Evolutionary conservation across 352 stramenopile species (phyloP), one percentile per base, ranked within the genome.

Genomic region (Phytopythium chamaehyphon): DNA sequence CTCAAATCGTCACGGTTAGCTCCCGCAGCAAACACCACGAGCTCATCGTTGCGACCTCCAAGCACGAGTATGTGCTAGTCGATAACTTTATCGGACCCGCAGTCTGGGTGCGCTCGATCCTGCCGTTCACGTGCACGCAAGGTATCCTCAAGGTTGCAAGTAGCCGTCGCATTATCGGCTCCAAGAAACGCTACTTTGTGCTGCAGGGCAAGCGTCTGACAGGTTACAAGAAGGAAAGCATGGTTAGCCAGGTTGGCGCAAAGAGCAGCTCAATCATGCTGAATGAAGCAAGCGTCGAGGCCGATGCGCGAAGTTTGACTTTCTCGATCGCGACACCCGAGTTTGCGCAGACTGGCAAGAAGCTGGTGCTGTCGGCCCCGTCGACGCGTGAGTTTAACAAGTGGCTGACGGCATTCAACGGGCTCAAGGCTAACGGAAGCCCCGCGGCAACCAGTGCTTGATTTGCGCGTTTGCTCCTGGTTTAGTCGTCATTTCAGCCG

Each of bases 131-230:
- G 51, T 88, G 82, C 71, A 93, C 83, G 35, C 83, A 93, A 52
- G 83, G 83, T 0, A 59, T 83, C 43, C 67, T 93, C 24, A 93
- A 93, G 54, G 83, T 93, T 23, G 78, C 82, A 18, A 85, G 75
- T 57, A 89, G 73, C 54, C 73, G 76, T 7, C 77, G 77, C 21
- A 86, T 93, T 56, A 76, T 93, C 36, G 83, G 78, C 24, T 86
- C 83, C 22, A 93, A 93, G 73, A 90, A 91, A 54, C 80, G 83
- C 36, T 93, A 88, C 67, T 93, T 93, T 49, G 66, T 89, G 46
- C 64, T 89, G 45, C 76, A 78, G 16, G 75, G 76, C 60, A 70
- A 75, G 43, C 55, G 64, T 16, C 63, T 89, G 22, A 86, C 73
- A 12, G 75, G 76, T 22, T 89, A 83, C 69, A 89, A 89, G 66